Base-by-base conservation (phyloP, 805 yeast species). In the Vanderwaltozyma polyspora region DNA sequence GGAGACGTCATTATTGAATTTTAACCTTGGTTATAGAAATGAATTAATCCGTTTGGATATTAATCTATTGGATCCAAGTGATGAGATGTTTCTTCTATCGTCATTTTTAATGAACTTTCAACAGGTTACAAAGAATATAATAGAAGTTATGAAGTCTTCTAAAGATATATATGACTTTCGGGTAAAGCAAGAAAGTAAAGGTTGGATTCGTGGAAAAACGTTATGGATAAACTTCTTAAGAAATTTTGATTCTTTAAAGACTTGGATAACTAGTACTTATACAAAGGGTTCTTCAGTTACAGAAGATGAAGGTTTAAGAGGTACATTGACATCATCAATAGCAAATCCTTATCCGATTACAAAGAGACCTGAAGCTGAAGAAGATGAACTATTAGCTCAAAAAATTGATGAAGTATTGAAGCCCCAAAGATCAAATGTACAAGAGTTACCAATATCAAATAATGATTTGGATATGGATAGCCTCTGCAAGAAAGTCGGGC, bases 61-160 rank as follows among this genome's bases (percentile, higher is more conserved):
- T 12, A 57, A 57, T 28, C 45, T 57, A 19, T 42, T 67, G 6
- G 49, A 63, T 25, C 73, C 74, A 9, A 59, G 66, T 33, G 74
- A 69, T 38, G 72, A 70, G 42, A 60, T 67, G 55, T 70, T 70
- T 40, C 43, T 70, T 12, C 36, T 70, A 3, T 67, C 75, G 1
- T 67, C 74, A 0, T 70, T 70, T 44, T 36, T 70, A 17, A 59
- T 70, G 52, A 70, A 70, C 42, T 53, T 67, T 29, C 62, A 68
- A 40, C 66, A 66, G 39, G 49, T 57, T 17, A 52, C 66, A 0
- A 51, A 56, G 28, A 39, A 55, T 1, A 47, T 61, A 3, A 45
- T 59, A 6, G 41, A 45, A 8, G 39, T 67, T 19, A 46, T 65
- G 39, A 54, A 51, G 9, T 57, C 55, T 23, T 38, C 58, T 1